These are phyloP conservation scores for Casuarina glauca DNA, from an alignment of 306 rosid genomes.

Conservation along the genomic window DNA sequence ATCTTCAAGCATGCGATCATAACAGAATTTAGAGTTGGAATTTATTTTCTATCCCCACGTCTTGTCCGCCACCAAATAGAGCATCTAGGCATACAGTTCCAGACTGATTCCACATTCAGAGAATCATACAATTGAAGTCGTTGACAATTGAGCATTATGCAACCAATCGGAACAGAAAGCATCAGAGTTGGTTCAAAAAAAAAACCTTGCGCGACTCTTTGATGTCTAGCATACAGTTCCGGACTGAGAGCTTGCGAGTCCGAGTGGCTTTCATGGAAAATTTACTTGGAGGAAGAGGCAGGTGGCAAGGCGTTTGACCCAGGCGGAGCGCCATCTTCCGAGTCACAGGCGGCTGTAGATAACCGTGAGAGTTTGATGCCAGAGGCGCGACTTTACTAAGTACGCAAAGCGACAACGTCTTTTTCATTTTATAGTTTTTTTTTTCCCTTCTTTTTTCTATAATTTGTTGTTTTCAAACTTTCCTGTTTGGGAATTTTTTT, in stretches of 20 bases:
- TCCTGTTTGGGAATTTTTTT: too few species aligned
- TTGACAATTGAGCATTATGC: neutral
- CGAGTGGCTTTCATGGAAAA: constrained; percentile 17
- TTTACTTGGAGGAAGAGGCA: constrained; percentile 31
- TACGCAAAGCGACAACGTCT: too few species aligned
- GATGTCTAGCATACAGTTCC: constrained; percentile 34
- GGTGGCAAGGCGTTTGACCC: constrained; percentile 39
- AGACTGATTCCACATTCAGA: neutral
- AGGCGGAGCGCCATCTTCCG: constrained; percentile 55
- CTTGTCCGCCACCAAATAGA: constrained; percentile 8
- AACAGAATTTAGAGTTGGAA: neutral
- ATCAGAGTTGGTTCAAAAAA: neutral
- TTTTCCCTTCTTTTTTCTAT: too few species aligned
- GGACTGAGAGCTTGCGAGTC: constrained; percentile 38
- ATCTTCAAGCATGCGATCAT: neutral
- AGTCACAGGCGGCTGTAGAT: neutral
- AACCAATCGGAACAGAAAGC: neutral
- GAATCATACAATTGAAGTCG: neutral
- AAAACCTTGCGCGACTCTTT: constrained; percentile 57
- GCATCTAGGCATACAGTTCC: neutral
- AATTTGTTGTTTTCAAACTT: too few species aligned
- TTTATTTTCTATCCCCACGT: neutral
- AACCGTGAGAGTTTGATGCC: too few species aligned
- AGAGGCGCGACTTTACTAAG: too few species aligned
- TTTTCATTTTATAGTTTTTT: too few species aligned